Evolutionary conservation across 2,329 filamentous ascomycete species (phyloP).

Genomic region (Sphaerulina musiva): DNA sequence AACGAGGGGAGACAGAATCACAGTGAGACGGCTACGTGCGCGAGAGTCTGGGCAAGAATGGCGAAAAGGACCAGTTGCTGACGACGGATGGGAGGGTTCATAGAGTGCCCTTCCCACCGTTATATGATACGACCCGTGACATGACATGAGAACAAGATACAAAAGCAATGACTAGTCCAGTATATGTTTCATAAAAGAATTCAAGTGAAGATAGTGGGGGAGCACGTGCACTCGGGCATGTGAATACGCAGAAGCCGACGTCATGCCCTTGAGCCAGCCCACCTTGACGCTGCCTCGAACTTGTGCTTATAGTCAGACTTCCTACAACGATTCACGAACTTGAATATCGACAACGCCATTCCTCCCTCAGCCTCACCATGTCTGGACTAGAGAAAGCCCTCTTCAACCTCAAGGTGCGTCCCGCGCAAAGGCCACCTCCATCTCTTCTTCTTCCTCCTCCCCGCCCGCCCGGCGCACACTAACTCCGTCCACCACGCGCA

Average conservation of each 20-base stretch:
- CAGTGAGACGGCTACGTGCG: conserved; percentile 4
- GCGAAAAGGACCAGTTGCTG: too few species aligned
- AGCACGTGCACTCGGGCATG: background rate
- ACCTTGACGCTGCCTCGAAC: background rate
- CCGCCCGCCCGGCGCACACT: conserved; percentile 2
- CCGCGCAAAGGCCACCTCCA: background rate
- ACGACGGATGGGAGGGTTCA: too few species aligned
- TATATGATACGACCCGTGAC: too few species aligned
- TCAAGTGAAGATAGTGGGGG: background rate
- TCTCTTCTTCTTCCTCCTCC: conserved; percentile 14
- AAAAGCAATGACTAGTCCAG: too few species aligned
- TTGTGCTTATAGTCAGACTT: background rate
- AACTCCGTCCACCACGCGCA: conserved; percentile 23
- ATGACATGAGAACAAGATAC: too few species aligned
- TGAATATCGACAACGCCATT: background rate
- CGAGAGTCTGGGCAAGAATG: conserved; percentile 6
- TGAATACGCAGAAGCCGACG: background rate
- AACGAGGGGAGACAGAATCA: background rate
- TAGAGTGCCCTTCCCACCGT: too few species aligned
- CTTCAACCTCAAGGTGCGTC: conserved; percentile 54
- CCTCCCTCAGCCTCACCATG: conserved; percentile 35
- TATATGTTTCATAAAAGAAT: background rate
- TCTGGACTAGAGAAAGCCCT: conserved; percentile 57
- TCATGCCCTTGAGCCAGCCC: background rate
- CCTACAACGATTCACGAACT: background rate